Evolutionary conservation across 1,284 basidiomycete genomes (phyloP), one percentile per base, ranked within the genome.

Genomic region (Termitomyces sp.): DNA sequence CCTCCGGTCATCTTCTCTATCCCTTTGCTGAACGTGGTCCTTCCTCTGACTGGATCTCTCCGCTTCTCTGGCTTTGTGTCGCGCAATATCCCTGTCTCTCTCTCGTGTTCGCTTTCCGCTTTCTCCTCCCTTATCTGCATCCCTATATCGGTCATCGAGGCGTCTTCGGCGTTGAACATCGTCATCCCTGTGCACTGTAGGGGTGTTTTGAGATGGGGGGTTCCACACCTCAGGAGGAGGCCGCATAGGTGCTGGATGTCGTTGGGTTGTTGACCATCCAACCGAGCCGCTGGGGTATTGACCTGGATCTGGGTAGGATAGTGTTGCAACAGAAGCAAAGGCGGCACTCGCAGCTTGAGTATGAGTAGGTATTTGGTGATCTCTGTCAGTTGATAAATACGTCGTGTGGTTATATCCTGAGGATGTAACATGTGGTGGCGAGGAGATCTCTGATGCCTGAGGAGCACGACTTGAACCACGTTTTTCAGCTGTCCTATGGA

Each of bases 391-490:
- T 26, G 54, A 46, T 19, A 55, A 54, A 38, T 55, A 31, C 3
- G 57, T 59, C 28, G 57, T 53, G 38, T 55, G 51, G 45, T 53
- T 42, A 39, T 54, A 53, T 14, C 38, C 42, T 24, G 56, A 41
- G 31, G 40, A 45, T 19, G 30, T 30, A 35, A 44, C 13, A 40
- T 51, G 50, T 19, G 45, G 30, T 28, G 41, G 45, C 46, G 52
- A 52, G 31, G 49, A 39, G 11, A 46, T 33, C 5, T 52, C 52
- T 41, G 52, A 31, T 30, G 44, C 49, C 44, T 46, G 66, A 49
- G 60, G 60, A 49, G 62, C 52, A 44, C 65, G 63, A 53, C 60
- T 68, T 30, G 66, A 64, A 51, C 57, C 64, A 47, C 58, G 63
- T 46, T 62, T 66, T 46, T 67, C 66, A 52, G 50, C 53, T 46